Base-by-base conservation (phyloP, 345 rosid genomes). In the Moricandia moricandioides region DNA sequence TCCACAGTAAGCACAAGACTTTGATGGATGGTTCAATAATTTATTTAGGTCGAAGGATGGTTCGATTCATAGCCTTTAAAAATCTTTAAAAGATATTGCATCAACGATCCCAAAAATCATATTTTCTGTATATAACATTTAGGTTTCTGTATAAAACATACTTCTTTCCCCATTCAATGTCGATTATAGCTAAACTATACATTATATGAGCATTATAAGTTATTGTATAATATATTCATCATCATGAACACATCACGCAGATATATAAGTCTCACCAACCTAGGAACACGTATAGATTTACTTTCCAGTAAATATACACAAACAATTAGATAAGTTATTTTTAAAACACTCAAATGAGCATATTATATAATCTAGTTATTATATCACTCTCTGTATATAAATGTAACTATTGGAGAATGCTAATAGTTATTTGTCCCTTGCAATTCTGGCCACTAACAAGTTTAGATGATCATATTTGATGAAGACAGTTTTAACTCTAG, bases 401-500 rank as follows among this genome's bases (percentile, higher is more conserved):
- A 54, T 62, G 69, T 55, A 70, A 17, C 79, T 54, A 40, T 69
- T 76, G 74, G 75, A 76, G 75, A 69, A 65, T 35, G 67, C 76
- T 34, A 65, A 77, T 65, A 65, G 80, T 65, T 77, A 57, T 70
- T 54, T 71, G 80, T 65, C 80, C 62, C 67, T 71, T 77, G 55
- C 40, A 71, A 65, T 56, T 70, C 34, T 64, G 62, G 61, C 71
- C 80, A 70, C 71, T 77, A 33, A 26, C 54, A 35, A 65, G 43
- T 57, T 70, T 64, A 65, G 79, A 69, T 76, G 80, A 77, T 58
- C 76, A 71, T 34, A 18, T 34, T 49, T 7, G 76, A 71, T 8
- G 52, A 34, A 45, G 76, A 70, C 71, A 70, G 8, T 65, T 77
- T 77, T 65, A 77, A 77, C 80, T 77, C 33, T 77, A 64, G 54